These are phyloP conservation scores for Austroboletus eburneus DNA, from an alignment of 768 basidiomycete genomes.

Conservation along the genomic window DNA sequence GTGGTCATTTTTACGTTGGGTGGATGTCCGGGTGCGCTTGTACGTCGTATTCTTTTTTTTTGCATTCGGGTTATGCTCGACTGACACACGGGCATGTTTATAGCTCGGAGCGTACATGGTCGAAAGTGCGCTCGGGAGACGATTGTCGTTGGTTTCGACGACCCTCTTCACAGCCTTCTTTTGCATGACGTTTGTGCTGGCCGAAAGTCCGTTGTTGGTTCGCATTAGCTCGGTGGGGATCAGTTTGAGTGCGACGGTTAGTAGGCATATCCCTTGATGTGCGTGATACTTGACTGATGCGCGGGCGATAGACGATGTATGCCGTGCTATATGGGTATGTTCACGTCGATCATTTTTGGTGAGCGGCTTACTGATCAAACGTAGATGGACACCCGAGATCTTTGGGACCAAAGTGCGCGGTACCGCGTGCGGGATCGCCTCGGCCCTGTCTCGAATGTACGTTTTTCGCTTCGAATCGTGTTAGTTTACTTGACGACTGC, in stretches of 20 bases:
- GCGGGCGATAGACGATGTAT: conserved; percentile 63
- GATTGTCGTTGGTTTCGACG: conserved; percentile 68
- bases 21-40: conserved; percentile 80
- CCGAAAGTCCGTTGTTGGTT: conserved; percentile 53
- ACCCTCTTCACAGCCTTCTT: conserved; percentile 74
- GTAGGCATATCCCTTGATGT: conserved; percentile 1
- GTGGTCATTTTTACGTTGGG: conserved; percentile 83
- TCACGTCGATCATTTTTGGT: neutral
- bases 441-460: conserved; percentile 79
- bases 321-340: conserved; percentile 71
- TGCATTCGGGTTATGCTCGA: neutral
- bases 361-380: neutral
- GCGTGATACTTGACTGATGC: neutral
- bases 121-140: conserved; percentile 62
- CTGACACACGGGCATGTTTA: neutral
- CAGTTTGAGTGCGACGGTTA: conserved; percentile 63
- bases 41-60: conserved; percentile 34
- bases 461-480: conserved; percentile 23
- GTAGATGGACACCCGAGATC: conserved; percentile 78
- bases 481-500: neutral
- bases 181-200: conserved; percentile 65
- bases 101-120: conserved; percentile 86
- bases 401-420: conserved; percentile 84
- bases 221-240: conserved; percentile 72
- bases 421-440: conserved; percentile 84